Percentiles rank a stretch among this genome's conserved stretches.
These are phyloP conservation scores for Phalaenopsis aphrodite DNA, from an alignment of 106 monocot genomes.

Conservation along the genomic window DNA sequence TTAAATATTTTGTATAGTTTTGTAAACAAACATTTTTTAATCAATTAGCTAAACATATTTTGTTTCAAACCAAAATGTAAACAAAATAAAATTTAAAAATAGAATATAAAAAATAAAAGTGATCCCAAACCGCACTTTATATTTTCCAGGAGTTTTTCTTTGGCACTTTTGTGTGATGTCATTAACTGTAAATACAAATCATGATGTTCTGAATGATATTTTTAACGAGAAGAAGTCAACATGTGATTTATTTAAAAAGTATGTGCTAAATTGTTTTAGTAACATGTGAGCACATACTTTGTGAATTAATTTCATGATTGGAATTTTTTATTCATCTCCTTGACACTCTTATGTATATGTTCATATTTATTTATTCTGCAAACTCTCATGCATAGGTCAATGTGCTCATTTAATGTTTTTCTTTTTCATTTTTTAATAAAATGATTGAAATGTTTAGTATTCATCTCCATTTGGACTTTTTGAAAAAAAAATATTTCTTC, in stretches of 20 bases:
- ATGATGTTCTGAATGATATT: background rate
- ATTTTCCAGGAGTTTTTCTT: background rate
- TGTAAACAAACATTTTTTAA: no score
- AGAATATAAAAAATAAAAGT: no score
- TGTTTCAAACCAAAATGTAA: no score
- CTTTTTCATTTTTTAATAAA: background rate
- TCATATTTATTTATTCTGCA: background rate
- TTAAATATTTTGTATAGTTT: no score
- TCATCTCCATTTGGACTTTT: background rate
- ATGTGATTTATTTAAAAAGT: background rate
- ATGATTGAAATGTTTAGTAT: background rate
- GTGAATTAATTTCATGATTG: background rate
- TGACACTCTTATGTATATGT: background rate
- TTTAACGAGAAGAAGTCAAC: background rate
- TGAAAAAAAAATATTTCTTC: background rate
- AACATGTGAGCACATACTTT: background rate
- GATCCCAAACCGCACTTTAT: background rate
- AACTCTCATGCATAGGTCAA: background rate
- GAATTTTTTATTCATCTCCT: background rate
- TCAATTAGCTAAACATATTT: no score
- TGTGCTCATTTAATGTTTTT: background rate
- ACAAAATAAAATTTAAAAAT: no score
- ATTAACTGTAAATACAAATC: background rate
- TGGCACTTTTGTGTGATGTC: background rate
- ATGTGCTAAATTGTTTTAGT: background rate